Percentiles rank a stretch among this genome's conserved stretches.
phyloP scores from a whole-genome alignment of 257 asterid genomes.

The Nicotiana obtusifolia region DNA sequence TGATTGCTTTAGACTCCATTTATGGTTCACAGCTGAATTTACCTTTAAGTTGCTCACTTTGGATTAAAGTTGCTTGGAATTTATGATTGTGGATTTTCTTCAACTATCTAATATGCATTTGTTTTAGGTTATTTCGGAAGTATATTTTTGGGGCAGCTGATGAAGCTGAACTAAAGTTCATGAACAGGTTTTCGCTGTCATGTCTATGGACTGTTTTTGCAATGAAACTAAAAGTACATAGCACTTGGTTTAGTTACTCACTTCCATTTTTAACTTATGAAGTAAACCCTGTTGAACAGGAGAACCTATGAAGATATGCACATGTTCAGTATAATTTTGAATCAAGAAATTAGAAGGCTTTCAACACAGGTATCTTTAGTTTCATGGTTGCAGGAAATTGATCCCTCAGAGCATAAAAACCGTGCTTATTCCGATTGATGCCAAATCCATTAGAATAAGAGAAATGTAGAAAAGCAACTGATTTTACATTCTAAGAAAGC shows the following conservation, averaged over 20 bases:
- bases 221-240: not conserved
- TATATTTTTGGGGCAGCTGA: conserved; percentile 95
- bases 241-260: not conserved
- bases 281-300: conserved; percentile 32
- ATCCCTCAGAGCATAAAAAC: not conserved
- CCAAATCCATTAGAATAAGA: not conserved
- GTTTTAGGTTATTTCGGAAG: conserved; percentile 72
- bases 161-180: conserved; percentile 90
- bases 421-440: not conserved
- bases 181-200: conserved; percentile 56
- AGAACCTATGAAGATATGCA: conserved; percentile 76
- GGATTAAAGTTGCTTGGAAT: not conserved
- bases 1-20: not conserved
- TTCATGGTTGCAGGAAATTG: not conserved
- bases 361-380: conserved; percentile 65
- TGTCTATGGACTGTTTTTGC: not conserved
- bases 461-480: not conserved
- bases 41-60: not conserved
- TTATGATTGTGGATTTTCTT: not conserved
- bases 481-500: not conserved
- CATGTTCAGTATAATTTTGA: conserved; percentile 65
- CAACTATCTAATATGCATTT: not conserved
- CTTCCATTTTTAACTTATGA: not conserved
- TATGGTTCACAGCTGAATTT: not conserved
- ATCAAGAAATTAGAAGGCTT: conserved; percentile 86